Percentiles rank a stretch among this genome's conserved stretches.
These are phyloP conservation scores for Trichoderma cornu-damae DNA, from an alignment of 2,329 filamentous ascomycete species.

Conservation along the genomic window DNA sequence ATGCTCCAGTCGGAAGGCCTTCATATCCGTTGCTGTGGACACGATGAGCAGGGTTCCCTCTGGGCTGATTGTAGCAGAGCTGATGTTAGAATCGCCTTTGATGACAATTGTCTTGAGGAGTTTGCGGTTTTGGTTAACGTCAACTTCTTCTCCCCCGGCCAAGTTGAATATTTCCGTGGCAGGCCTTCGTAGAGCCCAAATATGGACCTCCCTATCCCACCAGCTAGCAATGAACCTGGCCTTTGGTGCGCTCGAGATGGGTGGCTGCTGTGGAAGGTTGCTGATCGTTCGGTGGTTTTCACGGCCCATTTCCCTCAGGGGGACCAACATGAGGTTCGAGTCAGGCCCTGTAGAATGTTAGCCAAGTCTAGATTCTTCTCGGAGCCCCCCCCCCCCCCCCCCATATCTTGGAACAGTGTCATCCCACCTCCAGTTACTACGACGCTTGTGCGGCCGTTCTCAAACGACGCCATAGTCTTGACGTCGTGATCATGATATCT, in stretches of 20 bases:
- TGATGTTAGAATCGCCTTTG: constrained; percentile 76
- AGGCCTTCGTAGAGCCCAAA: constrained; percentile 61
- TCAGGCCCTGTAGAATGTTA: constrained; percentile 61
- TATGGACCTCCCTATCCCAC: constrained; percentile 83
- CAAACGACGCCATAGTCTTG: constrained; percentile 87
- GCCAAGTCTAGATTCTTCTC: not conserved
- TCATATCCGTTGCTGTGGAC: constrained; percentile 68
- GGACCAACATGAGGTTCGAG: constrained; percentile 74
- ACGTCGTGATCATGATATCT: constrained; percentile 91
- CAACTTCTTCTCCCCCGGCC: constrained; percentile 35
- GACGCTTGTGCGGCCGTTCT: constrained; percentile 76
- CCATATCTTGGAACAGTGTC: not conserved
- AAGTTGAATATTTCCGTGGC: constrained; percentile 43
- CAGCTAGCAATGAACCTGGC: constrained; percentile 78
- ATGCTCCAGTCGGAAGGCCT: constrained; percentile 65
- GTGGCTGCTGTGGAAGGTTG: constrained; percentile 74
- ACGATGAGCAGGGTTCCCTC: constrained; percentile 72
- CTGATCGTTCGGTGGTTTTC: constrained; percentile 79
- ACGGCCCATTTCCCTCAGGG: constrained; percentile 66
- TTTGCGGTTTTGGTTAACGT: constrained; percentile 52
- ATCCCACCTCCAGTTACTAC: constrained; percentile 80
- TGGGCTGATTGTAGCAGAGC: constrained; percentile 63
- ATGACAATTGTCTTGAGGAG: constrained; percentile 64
- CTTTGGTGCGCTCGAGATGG: constrained; percentile 65
- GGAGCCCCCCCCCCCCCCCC: no score